A percentile compares a stretch with the other conserved stretches of the same genome.
Evolutionary conservation across 768 basidiomycete genomes (phyloP).

Genomic region (Hydnomerulius pinastri): DNA sequence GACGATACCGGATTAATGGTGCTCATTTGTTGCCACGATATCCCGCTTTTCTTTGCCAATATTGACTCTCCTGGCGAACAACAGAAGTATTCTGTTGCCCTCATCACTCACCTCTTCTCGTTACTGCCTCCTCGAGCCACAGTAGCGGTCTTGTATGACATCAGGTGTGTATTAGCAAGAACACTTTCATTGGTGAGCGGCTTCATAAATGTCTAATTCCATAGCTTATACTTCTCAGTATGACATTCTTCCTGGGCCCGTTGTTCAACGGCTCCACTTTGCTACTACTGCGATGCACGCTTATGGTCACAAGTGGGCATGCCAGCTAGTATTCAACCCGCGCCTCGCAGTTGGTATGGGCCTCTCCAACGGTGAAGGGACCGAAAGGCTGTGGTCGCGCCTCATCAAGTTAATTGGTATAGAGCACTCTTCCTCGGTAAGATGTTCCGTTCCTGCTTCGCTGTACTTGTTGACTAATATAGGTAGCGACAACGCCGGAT

Average conservation of each 20-base stretch:
- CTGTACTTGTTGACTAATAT: too few species aligned
- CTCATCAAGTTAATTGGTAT: conserved; percentile 38
- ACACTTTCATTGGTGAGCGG: conserved; percentile 26
- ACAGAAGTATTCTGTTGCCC: conserved; percentile 37
- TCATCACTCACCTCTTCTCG: conserved; percentile 32
- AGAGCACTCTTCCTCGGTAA: conserved; percentile 33
- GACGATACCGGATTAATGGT: conserved; percentile 40
- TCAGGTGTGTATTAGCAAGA: conserved; percentile 37
- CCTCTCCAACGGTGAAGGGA: conserved; percentile 23
- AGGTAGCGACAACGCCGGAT: conserved; percentile 25
- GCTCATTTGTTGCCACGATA: conserved; percentile 41
- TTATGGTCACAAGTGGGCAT: conserved; percentile 40
- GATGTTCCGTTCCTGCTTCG: neutral
- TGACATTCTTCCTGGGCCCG: neutral
- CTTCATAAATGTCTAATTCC: too few species aligned
- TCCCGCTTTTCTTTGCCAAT: conserved; percentile 40
- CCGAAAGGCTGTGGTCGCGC: conserved; percentile 32
- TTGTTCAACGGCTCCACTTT: conserved; percentile 11
- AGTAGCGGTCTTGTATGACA: conserved; percentile 30
- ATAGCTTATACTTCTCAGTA: neutral
- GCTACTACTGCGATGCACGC: conserved; percentile 40
- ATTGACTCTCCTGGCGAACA: neutral
- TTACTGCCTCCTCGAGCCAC: conserved; percentile 36
- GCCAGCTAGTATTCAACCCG: conserved; percentile 1
- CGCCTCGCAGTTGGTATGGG: conserved; percentile 1